A percentile compares a stretch with the other conserved stretches of the same genome.
Conservation (phyloP, 331 rosid genomes). For the Prunus yedoensis region DNA sequence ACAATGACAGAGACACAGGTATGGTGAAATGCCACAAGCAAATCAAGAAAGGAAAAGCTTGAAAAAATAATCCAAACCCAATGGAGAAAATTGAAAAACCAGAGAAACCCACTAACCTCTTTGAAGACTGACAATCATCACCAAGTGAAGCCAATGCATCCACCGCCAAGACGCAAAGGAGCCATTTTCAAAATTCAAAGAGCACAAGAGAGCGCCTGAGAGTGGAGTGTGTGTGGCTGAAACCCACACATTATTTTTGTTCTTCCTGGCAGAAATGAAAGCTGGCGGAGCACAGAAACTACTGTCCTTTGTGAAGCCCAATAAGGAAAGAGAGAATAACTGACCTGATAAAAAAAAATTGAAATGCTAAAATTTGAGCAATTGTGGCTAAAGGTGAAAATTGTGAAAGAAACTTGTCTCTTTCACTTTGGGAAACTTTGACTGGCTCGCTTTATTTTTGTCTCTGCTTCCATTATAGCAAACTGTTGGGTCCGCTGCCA, state of each 20-base stretch:
- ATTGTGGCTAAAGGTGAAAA: conserved; percentile 27
- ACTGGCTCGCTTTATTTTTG: conserved; percentile 7
- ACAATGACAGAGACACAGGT: neutral
- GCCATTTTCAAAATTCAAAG: conserved; percentile 20
- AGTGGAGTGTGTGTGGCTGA: conserved; percentile 5
- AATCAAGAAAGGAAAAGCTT: conserved; percentile 9
- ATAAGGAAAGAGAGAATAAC: conserved; percentile 25
- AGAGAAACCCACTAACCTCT: conserved; percentile 25
- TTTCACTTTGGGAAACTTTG: conserved; percentile 43
- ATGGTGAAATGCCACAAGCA: neutral
- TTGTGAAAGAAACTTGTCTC: conserved; percentile 48
- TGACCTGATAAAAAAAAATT: neutral
- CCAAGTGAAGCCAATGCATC: conserved; percentile 11
- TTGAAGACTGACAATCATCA: conserved; percentile 20
- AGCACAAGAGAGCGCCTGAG: neutral
- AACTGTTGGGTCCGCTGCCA: neutral
- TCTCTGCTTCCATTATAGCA: neutral
- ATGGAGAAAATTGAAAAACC: conserved; percentile 1
- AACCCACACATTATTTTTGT: conserved; percentile 40
- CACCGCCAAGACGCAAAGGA: conserved; percentile 1
- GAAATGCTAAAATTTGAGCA: neutral
- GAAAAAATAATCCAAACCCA: conserved; percentile 14
- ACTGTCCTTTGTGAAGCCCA: conserved; percentile 32
- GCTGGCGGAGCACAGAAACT: conserved; percentile 39
- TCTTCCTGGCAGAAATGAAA: conserved; percentile 47